Evolutionary conservation across 495 filamentous ascomycete genomes (phyloP).

Genomic region (Daldinia vernicosa): DNA sequence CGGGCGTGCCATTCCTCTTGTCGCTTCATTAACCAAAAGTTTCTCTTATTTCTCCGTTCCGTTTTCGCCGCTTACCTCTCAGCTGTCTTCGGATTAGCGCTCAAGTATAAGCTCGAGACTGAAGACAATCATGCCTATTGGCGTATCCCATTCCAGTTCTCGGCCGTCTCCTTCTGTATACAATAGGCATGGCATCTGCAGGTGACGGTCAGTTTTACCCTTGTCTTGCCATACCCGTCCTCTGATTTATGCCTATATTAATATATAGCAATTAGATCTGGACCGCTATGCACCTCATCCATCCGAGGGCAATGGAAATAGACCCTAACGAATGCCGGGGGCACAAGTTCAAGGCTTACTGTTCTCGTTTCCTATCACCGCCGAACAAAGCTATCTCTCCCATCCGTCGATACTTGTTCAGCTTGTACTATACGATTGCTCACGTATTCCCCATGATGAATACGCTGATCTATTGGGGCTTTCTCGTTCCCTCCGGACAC

Average conservation of each 20-base stretch:
- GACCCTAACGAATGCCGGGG: conserved; percentile 27
- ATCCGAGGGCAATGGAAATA: conserved; percentile 49
- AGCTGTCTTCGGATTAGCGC: conserved; percentile 48
- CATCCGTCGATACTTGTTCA: conserved; percentile 55
- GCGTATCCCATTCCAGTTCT: conserved; percentile 59
- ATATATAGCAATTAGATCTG: conserved; percentile 47
- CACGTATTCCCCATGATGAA: conserved; percentile 58
- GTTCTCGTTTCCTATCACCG: conserved; percentile 51
- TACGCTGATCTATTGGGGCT: conserved; percentile 57
- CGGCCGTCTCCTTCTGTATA: conserved; percentile 53
- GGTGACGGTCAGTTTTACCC: conserved; percentile 35
- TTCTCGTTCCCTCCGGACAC: conserved; percentile 52
- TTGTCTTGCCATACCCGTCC: background rate
- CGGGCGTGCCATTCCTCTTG: conserved; percentile 63
- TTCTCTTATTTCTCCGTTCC: conserved; percentile 52
- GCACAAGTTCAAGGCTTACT: conserved; percentile 21
- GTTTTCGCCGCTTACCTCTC: conserved; percentile 56
- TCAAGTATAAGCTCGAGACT: conserved; percentile 52
- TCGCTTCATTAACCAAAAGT: conserved; percentile 52
- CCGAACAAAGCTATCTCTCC: conserved; percentile 46
- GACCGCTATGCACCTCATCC: conserved; percentile 60
- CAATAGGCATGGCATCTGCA: conserved; percentile 57
- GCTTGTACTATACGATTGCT: conserved; percentile 58
- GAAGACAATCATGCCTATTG: conserved; percentile 46
- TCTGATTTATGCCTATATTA: conserved; percentile 4